phyloP scores from a whole-genome alignment of 164 flowering plant species.

The Berberis thunbergii region DNA sequence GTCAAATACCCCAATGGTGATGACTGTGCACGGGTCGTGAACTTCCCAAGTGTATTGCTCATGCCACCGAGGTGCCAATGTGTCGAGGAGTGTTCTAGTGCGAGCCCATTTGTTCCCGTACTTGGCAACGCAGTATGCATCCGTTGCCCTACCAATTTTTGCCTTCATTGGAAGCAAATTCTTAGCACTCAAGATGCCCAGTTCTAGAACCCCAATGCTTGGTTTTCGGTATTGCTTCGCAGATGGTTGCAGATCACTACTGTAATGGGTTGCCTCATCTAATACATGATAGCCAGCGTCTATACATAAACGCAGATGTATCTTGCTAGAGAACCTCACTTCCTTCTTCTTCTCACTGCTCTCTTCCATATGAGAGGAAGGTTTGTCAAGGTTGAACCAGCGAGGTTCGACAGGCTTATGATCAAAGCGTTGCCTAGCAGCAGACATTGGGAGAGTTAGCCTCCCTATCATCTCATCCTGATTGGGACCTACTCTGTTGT shows the following conservation, averaged over 20 bases:
- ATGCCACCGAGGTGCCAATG: constrained; percentile 31
- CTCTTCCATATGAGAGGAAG: constrained; percentile 19
- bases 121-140: constrained; percentile 82
- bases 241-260: constrained; percentile 82
- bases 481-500: constrained; percentile 43
- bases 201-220: constrained; percentile 60
- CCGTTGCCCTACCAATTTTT: constrained; percentile 41
- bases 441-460: constrained; percentile 27
- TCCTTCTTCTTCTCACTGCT: constrained; percentile 49
- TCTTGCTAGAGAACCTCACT: constrained; percentile 62
- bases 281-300: constrained; percentile 81
- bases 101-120: constrained; percentile 34
- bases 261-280: constrained; percentile 74
- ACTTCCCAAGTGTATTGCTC: constrained; percentile 3
- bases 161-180: constrained; percentile 58
- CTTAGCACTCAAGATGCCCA: constrained; percentile 64
- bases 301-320: constrained; percentile 45
- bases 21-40: not conserved
- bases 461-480: constrained; percentile 50
- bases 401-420: constrained; percentile 26
- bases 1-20: constrained; percentile 1
- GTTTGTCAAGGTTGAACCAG: constrained; percentile 59
- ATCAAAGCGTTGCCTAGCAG: constrained; percentile 33
- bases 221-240: constrained; percentile 41
- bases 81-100: constrained; percentile 10